A percentile compares a stretch with the other conserved stretches of the same genome.
Conservation (phyloP, 176 grass and related monocot species). For the Paspalum notatum region DNA sequence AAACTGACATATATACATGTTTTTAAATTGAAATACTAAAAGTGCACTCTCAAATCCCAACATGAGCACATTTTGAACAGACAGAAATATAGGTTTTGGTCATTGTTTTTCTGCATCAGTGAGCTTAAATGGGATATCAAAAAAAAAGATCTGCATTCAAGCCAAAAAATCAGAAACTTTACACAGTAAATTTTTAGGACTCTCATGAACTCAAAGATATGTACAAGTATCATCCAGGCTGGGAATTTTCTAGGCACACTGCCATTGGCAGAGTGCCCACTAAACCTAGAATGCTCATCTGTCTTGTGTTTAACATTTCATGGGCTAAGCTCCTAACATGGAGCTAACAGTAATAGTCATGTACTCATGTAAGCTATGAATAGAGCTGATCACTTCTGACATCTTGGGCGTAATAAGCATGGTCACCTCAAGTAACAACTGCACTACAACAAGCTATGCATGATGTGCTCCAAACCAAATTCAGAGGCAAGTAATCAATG, state of each 20-base stretch:
- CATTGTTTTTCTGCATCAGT: not conserved
- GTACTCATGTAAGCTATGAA: not conserved
- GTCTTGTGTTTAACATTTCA: not conserved
- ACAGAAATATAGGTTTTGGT: not conserved
- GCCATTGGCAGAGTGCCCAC: not conserved
- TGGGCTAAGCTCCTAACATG: not conserved
- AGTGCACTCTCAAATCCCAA: not conserved
- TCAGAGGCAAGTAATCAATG: constrained; percentile 4
- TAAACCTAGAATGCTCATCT: constrained; percentile 3
- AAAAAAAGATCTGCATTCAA: not conserved
- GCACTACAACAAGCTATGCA: not conserved
- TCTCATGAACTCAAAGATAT: not conserved
- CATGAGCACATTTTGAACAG: not conserved
- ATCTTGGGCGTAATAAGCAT: not conserved
- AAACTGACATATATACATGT: not conserved
- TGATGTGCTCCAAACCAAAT: constrained; percentile 9
- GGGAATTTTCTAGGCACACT: not conserved
- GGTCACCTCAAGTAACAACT: not conserved
- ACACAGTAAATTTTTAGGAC: not conserved
- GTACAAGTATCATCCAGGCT: not conserved
- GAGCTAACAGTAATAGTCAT: not conserved
- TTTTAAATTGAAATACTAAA: not conserved
- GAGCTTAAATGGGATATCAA: not conserved
- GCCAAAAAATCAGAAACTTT: not conserved
- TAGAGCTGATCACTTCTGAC: not conserved